Evolutionary conservation across 108 stramenopile genomes (phyloP), one percentile per base, ranked within the genome.

Genomic region (Craspedostauros australis): DNA sequence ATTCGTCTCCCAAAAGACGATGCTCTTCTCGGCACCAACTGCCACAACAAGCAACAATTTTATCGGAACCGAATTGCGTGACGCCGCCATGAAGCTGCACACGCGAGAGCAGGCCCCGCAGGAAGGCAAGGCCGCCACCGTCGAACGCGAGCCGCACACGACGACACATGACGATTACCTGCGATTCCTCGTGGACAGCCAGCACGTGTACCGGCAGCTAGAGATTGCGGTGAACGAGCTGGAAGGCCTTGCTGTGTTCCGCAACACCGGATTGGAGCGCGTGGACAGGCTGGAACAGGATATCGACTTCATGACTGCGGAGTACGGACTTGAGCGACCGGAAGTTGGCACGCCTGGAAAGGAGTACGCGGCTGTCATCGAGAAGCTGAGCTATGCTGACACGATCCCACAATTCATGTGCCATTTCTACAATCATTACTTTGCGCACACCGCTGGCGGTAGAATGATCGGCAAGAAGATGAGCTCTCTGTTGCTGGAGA

Each of bases 351-450:
- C 20, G 21, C 61, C 75, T 36, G 88, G 88, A 45, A 26, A 24
- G 45, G 26, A 41, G n/a, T 90, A 90, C 41, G 84, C 84, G 16
- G 34, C 68, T 25, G 52, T 73, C 57, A 52, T 90, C 28, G 56
- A 68, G 27, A 36, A 48, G 15, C 67, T 90, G 42, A 62, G 73
- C 20, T 46, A 45, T 0, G 51, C 64, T 24, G 50, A 57, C 9
- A 60, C 69, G 16, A 64, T 94, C 49, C 88, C 95, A 23, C 86
- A 79, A 57, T 91, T 95, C 54, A 80, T 95, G 66, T 94, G 92
- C 40, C 95, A 95, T 66, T 95, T 76, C 66, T 95, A 94, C 73
- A 95, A 95, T 67, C 89, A 79, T 68, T 93, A 93, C 58, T 95
- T 95, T 66, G 95, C 95, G 4, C 93, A 95, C 47, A 80, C 88